Conservation (phyloP, 2,329 filamentous ascomycete genomes). For the Xylaria sp. region DNA sequence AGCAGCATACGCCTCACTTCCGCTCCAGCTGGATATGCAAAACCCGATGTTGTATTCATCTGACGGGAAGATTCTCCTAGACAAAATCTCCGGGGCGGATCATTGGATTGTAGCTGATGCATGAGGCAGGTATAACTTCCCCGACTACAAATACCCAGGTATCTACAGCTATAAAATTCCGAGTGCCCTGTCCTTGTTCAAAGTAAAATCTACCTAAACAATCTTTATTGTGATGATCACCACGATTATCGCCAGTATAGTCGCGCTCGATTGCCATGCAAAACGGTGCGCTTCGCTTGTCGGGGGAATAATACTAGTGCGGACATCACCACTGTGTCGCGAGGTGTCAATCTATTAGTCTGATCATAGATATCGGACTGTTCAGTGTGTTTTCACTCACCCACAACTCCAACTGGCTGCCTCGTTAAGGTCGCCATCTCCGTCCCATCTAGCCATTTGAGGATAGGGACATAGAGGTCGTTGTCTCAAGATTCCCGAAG, state of each 20-base stretch:
- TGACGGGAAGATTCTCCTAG: neutral
- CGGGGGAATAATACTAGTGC: neutral
- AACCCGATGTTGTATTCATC: neutral
- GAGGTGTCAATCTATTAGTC: neutral
- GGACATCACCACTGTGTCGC: conserved; percentile 10
- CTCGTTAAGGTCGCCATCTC: conserved; percentile 41
- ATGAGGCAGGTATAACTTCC: neutral
- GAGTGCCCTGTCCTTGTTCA: no score
- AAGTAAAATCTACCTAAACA: neutral
- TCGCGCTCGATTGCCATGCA: neutral
- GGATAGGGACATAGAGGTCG: conserved; percentile 54
- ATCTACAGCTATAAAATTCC: neutral
- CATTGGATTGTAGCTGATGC: no score
- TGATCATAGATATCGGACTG: neutral
- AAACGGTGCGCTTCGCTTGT: conserved; percentile 4
- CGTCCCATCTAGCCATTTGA: conserved; percentile 44
- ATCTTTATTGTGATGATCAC: neutral
- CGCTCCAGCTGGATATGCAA: neutral
- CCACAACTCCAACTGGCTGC: conserved; percentile 45
- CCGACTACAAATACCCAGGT: neutral
- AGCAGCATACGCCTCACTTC: no score
- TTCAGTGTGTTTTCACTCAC: conserved; percentile 29
- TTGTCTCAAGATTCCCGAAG: conserved; percentile 49
- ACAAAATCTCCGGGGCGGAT: no score
- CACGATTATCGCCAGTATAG: neutral